These are phyloP conservation scores for Candida germanica DNA, from an alignment of 805 yeast species.

Conservation along the genomic window DNA sequence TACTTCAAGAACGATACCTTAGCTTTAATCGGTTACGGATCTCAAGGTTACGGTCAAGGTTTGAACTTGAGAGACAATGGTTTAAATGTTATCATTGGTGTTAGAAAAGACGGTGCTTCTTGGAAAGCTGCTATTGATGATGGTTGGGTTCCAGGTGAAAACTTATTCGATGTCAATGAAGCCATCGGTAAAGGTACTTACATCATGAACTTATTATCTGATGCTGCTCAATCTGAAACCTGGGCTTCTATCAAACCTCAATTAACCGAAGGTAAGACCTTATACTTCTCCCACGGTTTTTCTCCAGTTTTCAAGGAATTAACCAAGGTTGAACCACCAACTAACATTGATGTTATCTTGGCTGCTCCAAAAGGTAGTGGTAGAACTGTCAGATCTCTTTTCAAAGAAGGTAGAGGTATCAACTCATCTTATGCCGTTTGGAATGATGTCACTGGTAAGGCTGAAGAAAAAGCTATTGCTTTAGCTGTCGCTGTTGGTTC, in stretches of 20 bases:
- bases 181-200: conserved; percentile 90
- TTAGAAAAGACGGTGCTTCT: conserved; percentile 96
- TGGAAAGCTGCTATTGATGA: conserved; percentile 99
- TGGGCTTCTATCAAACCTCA: conserved; percentile 86
- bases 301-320: conserved; percentile 98
- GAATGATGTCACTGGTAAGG: conserved; percentile 99
- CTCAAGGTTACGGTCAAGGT: conserved; percentile 99
- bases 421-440: conserved; percentile 99
- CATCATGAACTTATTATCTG: conserved; percentile 96
- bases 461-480: conserved; percentile 98
- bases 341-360: conserved; percentile 91
- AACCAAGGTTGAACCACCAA: conserved; percentile 95
- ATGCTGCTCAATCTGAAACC: conserved; percentile 99
- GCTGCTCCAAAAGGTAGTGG: conserved; percentile 99
- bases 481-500: conserved; percentile 99
- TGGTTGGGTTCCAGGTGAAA: conserved; percentile 99
- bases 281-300: conserved; percentile 99
- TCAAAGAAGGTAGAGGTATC: conserved; percentile 99
- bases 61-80: conserved; percentile 99
- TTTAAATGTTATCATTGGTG: conserved; percentile 96
- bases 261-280: conserved; percentile 94
- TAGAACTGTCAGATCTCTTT: conserved; percentile 97
- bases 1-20: conserved; percentile 98
- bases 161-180: conserved; percentile 90
- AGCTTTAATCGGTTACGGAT: conserved; percentile 98